Evolutionary conservation across 108 stramenopile genomes (phyloP), one percentile per base, ranked within the genome.

Genomic region (Mediolabrus comicus): DNA sequence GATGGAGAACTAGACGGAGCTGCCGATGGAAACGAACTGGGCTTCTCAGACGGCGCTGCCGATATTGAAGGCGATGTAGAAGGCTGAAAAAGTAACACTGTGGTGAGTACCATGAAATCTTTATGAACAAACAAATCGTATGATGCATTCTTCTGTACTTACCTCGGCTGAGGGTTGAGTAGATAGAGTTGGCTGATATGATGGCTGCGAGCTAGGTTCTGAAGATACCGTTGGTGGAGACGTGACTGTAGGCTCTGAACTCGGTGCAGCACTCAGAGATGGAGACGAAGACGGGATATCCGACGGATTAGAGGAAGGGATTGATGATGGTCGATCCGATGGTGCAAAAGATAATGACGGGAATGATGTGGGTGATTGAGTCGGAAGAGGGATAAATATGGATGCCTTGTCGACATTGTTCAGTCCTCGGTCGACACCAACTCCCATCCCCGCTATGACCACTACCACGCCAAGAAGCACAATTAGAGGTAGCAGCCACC

Each of bases 401-500:
- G 56, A 32, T 19, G 56, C 32, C 0, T 33, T 30, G 56, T 56
- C 55, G 24, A 56, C 24, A 29, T 56, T n/a, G 12, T 30, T 57
- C 56, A 57, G 16, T 8, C 56, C 56, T 17, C 32, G 30, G 32
- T 57, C 56, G 34, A 57, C 56, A 17, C 56, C 56, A 17, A 57
- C 56, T 30, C 30, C 56, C 56, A 57, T 57, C 13, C 32, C 56
- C 13, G 32, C 56, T 9, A 57, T 28, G 24, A 57, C 31, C 8
- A 22, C 17, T 16, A 6, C 31, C 1, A 13, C 30, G 16, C 9
- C 6, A 0, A 22, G 7, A 25, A 57, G 27, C 1, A 22, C 31
- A 16, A n/a, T 12, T 22, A 33, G 34, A 7, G 31, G 13, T 1
- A 57, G 27, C 56, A 57, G 9, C 46, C 22, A 49, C 22, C n/a